Evolutionary conservation across 2,329 filamentous ascomycete species (phyloP).

Genomic region (Pestalotiopsis sp.): DNA sequence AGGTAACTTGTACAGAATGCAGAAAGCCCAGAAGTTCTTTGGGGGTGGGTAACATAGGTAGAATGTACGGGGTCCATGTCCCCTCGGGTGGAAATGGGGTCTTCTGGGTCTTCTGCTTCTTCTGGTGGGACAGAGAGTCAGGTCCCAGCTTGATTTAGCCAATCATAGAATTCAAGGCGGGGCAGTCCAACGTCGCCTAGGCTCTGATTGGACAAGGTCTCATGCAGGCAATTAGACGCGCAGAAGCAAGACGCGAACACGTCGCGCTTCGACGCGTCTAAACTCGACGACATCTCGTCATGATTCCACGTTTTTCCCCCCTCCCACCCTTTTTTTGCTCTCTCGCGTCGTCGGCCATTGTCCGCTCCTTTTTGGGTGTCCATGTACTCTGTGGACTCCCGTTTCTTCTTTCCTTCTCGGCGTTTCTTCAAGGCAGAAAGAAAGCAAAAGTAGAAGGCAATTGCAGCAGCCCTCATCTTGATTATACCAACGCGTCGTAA

Average conservation of each 20-base stretch:
- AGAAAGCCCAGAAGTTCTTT: background rate
- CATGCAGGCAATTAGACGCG: slow-evolving; percentile 17
- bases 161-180: background rate
- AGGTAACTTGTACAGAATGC: background rate
- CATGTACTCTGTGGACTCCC: background rate
- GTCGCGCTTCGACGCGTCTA: slow-evolving; percentile 14
- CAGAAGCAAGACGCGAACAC: slow-evolving; percentile 1
- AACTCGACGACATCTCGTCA: slow-evolving; percentile 8
- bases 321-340: slow-evolving; percentile 7
- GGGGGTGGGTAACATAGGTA: background rate
- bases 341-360: background rate
- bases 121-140: slow-evolving; percentile 1
- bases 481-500: background rate
- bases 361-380: background rate
- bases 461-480: background rate
- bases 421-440: background rate
- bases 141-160: slow-evolving; percentile 5
- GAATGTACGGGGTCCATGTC: background rate
- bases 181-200: background rate
- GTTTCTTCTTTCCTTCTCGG: background rate
- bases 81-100: background rate
- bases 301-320: slow-evolving; percentile 1
- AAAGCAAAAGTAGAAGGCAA: background rate
- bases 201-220: slow-evolving; percentile 7
- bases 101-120: too few relatives aligned